Evolutionary conservation across 2,329 filamentous ascomycete genomes (phyloP).

Genomic region (Metarhizium sp.): DNA sequence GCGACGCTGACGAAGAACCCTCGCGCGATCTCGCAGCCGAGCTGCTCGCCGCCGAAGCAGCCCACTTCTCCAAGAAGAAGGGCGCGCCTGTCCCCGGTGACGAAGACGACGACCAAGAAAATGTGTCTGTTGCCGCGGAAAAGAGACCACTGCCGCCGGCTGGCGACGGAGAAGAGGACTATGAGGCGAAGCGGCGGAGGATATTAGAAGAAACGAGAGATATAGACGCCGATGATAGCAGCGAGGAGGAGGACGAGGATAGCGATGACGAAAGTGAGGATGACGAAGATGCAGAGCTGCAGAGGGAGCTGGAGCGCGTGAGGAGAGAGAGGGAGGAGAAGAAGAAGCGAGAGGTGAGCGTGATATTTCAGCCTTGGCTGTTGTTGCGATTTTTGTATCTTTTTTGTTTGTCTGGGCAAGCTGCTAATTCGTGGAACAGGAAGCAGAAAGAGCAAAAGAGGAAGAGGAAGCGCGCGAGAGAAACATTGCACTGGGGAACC

Average conservation of each 20-base stretch:
- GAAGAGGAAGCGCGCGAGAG: conserved; percentile 78
- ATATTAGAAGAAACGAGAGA: conserved; percentile 83
- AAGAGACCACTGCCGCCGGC: conserved; percentile 48
- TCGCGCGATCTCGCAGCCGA: conserved; percentile 78
- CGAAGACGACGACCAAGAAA: conserved; percentile 37
- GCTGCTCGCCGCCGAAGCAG: conserved; percentile 78
- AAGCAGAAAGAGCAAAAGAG: conserved; percentile 67
- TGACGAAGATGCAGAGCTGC: conserved; percentile 63
- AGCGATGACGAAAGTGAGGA: conserved; percentile 42
- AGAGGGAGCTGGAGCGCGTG: conserved; percentile 91
- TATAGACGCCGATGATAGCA: conserved; percentile 67
- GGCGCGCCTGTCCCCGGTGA: conserved; percentile 38
- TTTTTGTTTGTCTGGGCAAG: not conserved
- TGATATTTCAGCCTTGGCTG: no score
- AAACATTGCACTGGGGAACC: conserved; percentile 88
- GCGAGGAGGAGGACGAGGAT: conserved; percentile 43
- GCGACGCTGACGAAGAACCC: conserved; percentile 60
- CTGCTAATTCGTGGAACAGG: conserved; percentile 32
- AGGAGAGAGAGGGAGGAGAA: conserved; percentile 56
- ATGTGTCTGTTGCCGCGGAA: conserved; percentile 23
- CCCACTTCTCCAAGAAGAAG: conserved; percentile 78
- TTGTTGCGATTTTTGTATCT: not conserved
- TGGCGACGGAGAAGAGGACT: conserved; percentile 47
- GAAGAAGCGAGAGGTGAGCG: conserved; percentile 27
- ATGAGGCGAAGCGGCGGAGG: conserved; percentile 72